Base-by-base conservation (phyloP, 2,329 filamentous ascomycete species). In the Rugonectria rugulosa region DNA sequence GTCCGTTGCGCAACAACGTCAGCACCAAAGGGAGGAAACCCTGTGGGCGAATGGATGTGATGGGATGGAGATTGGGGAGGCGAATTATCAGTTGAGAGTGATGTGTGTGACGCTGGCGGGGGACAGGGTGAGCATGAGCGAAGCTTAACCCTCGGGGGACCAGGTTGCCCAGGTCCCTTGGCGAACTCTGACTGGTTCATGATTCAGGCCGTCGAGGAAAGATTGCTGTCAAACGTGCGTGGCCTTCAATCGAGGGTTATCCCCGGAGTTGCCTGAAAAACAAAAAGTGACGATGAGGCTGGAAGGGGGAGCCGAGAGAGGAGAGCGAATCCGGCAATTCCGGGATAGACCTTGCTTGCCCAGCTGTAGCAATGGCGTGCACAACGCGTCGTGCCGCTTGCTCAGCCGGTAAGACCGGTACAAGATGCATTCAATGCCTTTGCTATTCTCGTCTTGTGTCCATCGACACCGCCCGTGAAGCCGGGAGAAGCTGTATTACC, bases 1-100 rank as follows among this genome's bases (percentile, higher is more conserved):
- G 51, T 29, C 53, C 51, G 48, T 56, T 50, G 53, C 58, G 58
- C 53, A 50, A 54, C 60, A 62, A 65, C 60, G 61, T 60, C 64
- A 65, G 64, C 49, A 50, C 41, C 50, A 58, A 38, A 49, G 20
- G 43, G 38, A 36, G 46, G 34, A 42, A 57, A 38, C 54, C 56
- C 41, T 49, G 46, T 47, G 31, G 46, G 34, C 4, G n/a, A 26
- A 24, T 15, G 29, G 38, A 44, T 37, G 44, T 6, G 44, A 34
- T 53, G 37, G 27, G 32, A 15, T 24, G 24, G 24, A 23, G 31
- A 15, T n/a, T 19, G 44, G 27, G 45, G 26, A 31, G 52, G 26
- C 26, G 11, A 27, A 34, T 34, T 7, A 17, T n/a, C n/a, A n/a
- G n/a, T n/a, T 12, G 31, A 38, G 42, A 42, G 43, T 48, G 36